phyloP scores from a whole-genome alignment of 345 rosid species.

The Laguncularia racemosa region DNA sequence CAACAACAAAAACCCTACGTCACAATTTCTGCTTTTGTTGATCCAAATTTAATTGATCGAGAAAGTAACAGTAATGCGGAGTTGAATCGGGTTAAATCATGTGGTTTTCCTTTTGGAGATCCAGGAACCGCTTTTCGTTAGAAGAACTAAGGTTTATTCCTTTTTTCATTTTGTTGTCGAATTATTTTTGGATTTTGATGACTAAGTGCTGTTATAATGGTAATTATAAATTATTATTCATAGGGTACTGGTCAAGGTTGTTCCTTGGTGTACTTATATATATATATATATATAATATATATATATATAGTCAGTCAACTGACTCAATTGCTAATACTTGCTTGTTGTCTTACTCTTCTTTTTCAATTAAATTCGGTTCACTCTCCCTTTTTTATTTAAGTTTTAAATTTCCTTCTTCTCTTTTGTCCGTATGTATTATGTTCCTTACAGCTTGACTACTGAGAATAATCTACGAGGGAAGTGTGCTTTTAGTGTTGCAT shows the following conservation, averaged over 20 bases:
- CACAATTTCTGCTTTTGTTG: too few species aligned
- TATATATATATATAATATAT: background rate
- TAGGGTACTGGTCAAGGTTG: background rate
- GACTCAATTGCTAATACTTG: constrained; percentile 1
- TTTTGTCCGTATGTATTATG: too few species aligned
- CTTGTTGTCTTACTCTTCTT: background rate
- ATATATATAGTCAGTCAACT: background rate
- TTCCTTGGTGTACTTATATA: background rate
- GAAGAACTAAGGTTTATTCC: constrained; percentile 77
- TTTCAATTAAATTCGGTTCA: too few species aligned
- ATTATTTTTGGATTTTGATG: background rate
- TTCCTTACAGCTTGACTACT: too few species aligned
- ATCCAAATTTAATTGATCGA: too few species aligned
- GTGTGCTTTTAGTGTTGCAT: too few species aligned
- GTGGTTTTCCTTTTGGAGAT: constrained; percentile 85
- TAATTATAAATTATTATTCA: background rate
- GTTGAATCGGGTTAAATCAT: constrained; percentile 40
- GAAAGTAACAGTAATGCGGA: background rate
- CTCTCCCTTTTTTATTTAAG: too few species aligned
- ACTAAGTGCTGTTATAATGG: background rate
- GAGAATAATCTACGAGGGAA: too few species aligned
- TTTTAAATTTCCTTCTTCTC: too few species aligned
- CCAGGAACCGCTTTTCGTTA: constrained; percentile 91
- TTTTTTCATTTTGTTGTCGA: background rate
- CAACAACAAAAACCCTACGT: too few species aligned